These are phyloP conservation scores for Colletotrichum brevisporum DNA, from an alignment of 2,329 filamentous ascomycete species.

Conservation along the genomic window DNA sequence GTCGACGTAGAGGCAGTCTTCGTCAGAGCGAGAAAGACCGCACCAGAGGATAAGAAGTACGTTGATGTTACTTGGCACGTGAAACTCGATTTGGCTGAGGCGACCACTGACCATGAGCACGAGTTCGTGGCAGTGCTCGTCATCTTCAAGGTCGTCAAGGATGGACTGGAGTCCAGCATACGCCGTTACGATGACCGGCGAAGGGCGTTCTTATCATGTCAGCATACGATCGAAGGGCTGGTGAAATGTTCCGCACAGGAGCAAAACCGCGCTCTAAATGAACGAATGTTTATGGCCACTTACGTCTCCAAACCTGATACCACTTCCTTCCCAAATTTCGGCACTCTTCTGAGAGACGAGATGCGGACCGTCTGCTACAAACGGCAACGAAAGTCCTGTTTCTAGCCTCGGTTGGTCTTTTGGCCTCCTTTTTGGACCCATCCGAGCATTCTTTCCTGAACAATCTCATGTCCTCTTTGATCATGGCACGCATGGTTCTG, in stretches of 20 bases:
- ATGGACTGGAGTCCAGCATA: background rate
- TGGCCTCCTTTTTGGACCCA: background rate
- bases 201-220: background rate
- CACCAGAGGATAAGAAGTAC: background rate
- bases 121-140: background rate
- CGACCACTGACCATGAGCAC: conserved; percentile 2
- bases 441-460: background rate
- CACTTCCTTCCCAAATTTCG: background rate
- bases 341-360: background rate
- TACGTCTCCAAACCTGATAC: background rate
- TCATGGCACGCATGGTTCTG: background rate
- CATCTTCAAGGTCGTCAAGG: background rate
- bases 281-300: background rate
- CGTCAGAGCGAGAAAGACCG: background rate
- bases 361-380: background rate
- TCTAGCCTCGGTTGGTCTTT: conserved; percentile 4
- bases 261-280: too few relatives aligned
- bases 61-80: background rate
- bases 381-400: background rate
- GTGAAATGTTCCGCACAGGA: too few relatives aligned
- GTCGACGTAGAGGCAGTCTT: background rate
- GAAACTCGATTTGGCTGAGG: background rate
- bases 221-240: background rate
- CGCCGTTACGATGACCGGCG: background rate
- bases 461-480: background rate